Conservation (phyloP, 306 rosid species). For the Begonia peltatifolia region DNA sequence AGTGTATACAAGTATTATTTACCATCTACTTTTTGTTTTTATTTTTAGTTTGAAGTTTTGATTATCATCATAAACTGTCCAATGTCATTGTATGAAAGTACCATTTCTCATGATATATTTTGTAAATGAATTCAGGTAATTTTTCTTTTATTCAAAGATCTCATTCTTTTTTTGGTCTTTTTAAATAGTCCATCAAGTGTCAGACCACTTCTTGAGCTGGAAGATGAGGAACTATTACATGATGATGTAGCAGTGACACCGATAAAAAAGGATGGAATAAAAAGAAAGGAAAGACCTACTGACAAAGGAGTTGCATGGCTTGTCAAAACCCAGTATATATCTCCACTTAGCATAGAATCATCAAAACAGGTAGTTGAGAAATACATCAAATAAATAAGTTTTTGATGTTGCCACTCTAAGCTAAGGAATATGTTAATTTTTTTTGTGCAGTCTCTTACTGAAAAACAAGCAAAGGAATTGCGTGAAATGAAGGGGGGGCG, state of each 20-base stretch:
- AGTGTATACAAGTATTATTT: slow-evolving; percentile 77
- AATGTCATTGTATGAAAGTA: too few relatives aligned
- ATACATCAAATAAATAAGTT: not conserved
- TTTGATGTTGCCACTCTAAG: too few relatives aligned
- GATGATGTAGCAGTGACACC: slow-evolving; percentile 81
- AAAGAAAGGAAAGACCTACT: slow-evolving; percentile 85
- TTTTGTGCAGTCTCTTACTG: slow-evolving; percentile 68
- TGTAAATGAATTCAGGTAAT: slow-evolving; percentile 7
- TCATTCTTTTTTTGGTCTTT: slow-evolving; percentile 14
- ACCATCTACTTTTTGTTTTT: too few relatives aligned
- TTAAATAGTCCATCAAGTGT: slow-evolving; percentile 61
- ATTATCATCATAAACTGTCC: too few relatives aligned
- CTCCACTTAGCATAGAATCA: slow-evolving; percentile 89
- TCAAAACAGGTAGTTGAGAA: slow-evolving; percentile 60
- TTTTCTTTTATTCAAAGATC: slow-evolving; percentile 10
- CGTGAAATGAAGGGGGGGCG: slow-evolving; percentile 83
- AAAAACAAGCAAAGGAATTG: slow-evolving; percentile 92
- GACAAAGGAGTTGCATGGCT: slow-evolving; percentile 99
- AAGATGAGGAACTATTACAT: slow-evolving; percentile 83
- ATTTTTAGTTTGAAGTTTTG: too few relatives aligned
- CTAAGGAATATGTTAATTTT: too few relatives aligned
- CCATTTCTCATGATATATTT: too few relatives aligned
- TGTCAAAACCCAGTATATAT: slow-evolving; percentile 93
- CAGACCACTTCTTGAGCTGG: slow-evolving; percentile 59
- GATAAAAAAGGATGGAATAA: slow-evolving; percentile 74